Conservation (phyloP, 106 monocot genomes). For the Gastrodia elata region DNA sequence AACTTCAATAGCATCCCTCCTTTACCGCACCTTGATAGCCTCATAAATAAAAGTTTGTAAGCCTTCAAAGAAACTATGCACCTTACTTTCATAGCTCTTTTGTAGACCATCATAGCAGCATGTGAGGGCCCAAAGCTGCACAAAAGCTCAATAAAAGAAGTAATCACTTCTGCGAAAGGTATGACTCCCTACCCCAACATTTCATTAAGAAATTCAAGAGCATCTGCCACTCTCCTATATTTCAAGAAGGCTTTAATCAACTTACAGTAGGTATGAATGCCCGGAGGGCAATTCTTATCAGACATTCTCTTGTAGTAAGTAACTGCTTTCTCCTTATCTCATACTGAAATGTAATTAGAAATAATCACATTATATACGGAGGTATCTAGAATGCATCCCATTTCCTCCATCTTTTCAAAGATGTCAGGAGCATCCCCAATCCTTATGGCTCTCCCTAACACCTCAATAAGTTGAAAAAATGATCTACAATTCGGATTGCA, state of each 20-base stretch:
- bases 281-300: conserved; percentile 30
- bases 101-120: conserved; percentile 82
- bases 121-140: conserved; percentile 89
- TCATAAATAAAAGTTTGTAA: conserved; percentile 82
- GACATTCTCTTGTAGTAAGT: conserved; percentile 59
- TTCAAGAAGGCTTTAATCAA: conserved; percentile 58
- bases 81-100: conserved; percentile 56
- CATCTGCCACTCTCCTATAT: conserved; percentile 71
- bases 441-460: conserved; percentile 51
- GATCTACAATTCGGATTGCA: conserved; percentile 42
- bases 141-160: conserved; percentile 56
- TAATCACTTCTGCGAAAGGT: conserved; percentile 73
- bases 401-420: conserved; percentile 51
- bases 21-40: conserved; percentile 82
- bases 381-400: conserved; percentile 33
- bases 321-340: conserved; percentile 51
- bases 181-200: conserved; percentile 52
- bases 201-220: conserved; percentile 73
- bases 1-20: conserved; percentile 62
- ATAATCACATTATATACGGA: conserved; percentile 60
- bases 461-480: conserved; percentile 38
- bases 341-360: conserved; percentile 42
- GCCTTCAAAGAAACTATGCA: conserved; percentile 72
- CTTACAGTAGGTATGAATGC: conserved; percentile 33
- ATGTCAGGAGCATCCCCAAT: conserved; percentile 37